These are phyloP conservation scores for Lathyrus oleraceus DNA, from an alignment of 306 rosid genomes.

Conservation along the genomic window DNA sequence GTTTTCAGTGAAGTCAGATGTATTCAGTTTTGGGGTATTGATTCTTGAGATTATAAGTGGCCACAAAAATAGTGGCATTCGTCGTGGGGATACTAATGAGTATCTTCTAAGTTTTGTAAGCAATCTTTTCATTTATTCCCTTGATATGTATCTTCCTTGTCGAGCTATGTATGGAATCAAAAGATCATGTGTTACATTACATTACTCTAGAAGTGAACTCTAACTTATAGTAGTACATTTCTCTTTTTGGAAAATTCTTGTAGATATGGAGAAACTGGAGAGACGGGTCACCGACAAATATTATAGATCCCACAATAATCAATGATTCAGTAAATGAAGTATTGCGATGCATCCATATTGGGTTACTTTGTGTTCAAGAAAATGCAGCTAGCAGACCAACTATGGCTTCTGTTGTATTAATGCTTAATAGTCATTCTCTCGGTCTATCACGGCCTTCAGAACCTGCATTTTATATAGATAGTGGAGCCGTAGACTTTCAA, in stretches of 20 bases:
- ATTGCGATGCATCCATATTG: conserved; percentile 11
- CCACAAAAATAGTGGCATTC: conserved; percentile 17
- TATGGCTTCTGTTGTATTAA: conserved; percentile 17
- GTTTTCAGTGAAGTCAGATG: conserved; percentile 50
- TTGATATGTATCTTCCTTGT: not conserved
- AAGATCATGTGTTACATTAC: too few species aligned
- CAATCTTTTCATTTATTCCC: not conserved
- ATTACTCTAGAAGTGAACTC: not conserved
- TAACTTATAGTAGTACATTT: not conserved
- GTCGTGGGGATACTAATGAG: not conserved
- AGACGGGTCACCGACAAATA: not conserved
- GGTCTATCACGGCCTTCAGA: not conserved
- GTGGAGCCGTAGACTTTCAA: not conserved
- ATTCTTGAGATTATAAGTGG: conserved; percentile 55
- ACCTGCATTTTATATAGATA: not conserved
- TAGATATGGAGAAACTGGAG: conserved; percentile 22
- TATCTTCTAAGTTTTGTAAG: conserved; percentile 46
- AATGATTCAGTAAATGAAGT: conserved; percentile 6
- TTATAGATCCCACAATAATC: not conserved
- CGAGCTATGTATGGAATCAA: not conserved
- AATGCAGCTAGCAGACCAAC: conserved; percentile 11
- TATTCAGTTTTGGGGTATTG: conserved; percentile 50
- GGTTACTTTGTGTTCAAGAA: conserved; percentile 13
- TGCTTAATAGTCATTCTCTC: conserved; percentile 4
- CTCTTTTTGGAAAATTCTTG: not conserved